Percentiles rank a stretch among this genome's conserved stretches.
Evolutionary conservation across 2,329 filamentous ascomycete genomes (phyloP).

Genomic region (Fusarium kyushuense): DNA sequence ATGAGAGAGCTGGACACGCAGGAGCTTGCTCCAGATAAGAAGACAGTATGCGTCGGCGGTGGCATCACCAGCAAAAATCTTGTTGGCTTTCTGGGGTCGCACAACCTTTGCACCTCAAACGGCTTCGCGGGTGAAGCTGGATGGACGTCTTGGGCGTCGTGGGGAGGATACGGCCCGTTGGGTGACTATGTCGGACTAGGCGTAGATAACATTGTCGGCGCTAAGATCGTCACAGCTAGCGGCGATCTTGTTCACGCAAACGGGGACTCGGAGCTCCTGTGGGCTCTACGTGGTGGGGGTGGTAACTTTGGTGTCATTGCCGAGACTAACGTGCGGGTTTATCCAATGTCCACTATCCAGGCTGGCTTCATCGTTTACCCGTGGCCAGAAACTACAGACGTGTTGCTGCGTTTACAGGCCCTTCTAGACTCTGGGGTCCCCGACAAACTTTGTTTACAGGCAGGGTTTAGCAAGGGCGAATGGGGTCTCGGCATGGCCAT

Average conservation of each 20-base stretch:
- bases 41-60: conserved; percentile 33
- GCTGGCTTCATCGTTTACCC: conserved; percentile 9
- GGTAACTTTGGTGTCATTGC: conserved; percentile 36
- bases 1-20: conserved; percentile 17
- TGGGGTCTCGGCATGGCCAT: conserved; percentile 13
- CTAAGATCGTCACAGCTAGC: conserved; percentile 27
- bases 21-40: conserved; percentile 41
- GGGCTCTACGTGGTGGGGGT: conserved; percentile 37
- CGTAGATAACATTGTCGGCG: conserved; percentile 34
- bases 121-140: conserved; percentile 30
- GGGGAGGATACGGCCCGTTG: conserved; percentile 36
- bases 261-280: conserved; percentile 27
- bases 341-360: conserved; percentile 17
- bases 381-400: conserved; percentile 2
- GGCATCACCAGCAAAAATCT: conserved; percentile 27
- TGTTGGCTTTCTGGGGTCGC: conserved; percentile 18
- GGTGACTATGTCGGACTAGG: conserved; percentile 32
- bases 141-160: conserved; percentile 31
- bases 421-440: conserved; percentile 6
- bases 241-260: conserved; percentile 20
- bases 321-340: conserved; percentile 31
- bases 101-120: conserved; percentile 32
- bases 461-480: conserved; percentile 6
- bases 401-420: conserved; percentile 4
- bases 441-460: conserved; percentile 4